phyloP scores from a whole-genome alignment of 495 filamentous ascomycete genomes.

The Penicillium alfredii region DNA sequence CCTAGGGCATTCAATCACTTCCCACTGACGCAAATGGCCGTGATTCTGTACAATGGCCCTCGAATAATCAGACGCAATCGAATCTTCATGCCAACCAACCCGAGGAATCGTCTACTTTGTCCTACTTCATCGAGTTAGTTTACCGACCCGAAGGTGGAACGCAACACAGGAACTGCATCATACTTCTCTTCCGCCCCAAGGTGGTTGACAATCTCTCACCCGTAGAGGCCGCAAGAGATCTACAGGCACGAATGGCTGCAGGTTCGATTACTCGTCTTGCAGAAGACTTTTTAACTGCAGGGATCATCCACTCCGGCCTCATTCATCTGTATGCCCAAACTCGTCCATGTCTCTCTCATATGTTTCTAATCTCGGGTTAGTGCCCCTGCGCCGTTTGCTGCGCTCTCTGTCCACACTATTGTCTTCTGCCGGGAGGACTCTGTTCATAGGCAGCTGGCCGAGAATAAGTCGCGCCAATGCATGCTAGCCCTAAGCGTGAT shows the following conservation, averaged over 20 bases:
- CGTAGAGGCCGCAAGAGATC: conserved; percentile 10
- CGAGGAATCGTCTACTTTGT: conserved; percentile 1
- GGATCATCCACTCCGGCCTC: neutral
- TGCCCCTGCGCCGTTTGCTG: conserved; percentile 10
- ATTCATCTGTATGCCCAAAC: conserved; percentile 2
- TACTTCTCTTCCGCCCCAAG: conserved; percentile 11
- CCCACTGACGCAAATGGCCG: too few species aligned
- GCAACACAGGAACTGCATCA: conserved; percentile 1
- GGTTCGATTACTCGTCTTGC: conserved; percentile 10
- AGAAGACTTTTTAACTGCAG: conserved; percentile 12
- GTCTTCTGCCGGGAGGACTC: conserved; percentile 8
- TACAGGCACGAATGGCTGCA: conserved; percentile 7
- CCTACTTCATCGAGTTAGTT: conserved; percentile 6
- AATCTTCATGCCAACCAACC: neutral
- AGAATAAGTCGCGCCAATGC: conserved; percentile 17
- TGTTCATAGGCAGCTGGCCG: conserved; percentile 10
- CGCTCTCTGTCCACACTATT: conserved; percentile 11
- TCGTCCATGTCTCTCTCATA: neutral
- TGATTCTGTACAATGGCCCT: too few species aligned
- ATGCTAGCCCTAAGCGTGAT: conserved; percentile 14
- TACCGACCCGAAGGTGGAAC: conserved; percentile 4
- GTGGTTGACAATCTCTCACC: conserved; percentile 1
- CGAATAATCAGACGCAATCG: neutral
- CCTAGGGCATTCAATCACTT: too few species aligned
- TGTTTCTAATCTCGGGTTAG: neutral